Conservation (phyloP, 257 asterid genomes). For the Solanum rostratum region DNA sequence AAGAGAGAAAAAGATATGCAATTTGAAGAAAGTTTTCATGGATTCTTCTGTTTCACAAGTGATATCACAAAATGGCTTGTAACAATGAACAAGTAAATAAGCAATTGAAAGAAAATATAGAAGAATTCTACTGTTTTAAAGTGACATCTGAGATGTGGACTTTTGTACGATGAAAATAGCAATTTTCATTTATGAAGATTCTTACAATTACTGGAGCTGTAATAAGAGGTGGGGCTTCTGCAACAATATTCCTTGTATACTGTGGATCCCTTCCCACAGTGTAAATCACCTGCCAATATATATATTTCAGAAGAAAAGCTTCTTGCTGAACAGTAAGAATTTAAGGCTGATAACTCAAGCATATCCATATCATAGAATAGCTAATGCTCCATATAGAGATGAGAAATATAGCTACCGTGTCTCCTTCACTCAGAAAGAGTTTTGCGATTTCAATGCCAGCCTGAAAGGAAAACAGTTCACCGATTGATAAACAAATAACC, state of each 20-base stretch:
- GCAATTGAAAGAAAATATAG: background rate
- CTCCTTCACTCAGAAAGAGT: constrained; percentile 82
- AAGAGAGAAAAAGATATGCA: background rate
- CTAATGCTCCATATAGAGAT: background rate
- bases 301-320: background rate
- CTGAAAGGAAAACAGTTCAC: constrained; percentile 39
- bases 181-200: background rate
- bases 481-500: background rate
- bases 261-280: constrained; percentile 91
- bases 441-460: constrained; percentile 96
- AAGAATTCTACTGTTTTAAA: background rate
- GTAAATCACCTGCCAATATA: constrained; percentile 58
- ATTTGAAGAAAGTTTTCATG: background rate
- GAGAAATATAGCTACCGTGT: constrained; percentile 40
- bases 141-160: background rate
- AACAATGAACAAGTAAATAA: background rate
- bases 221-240: constrained; percentile 67
- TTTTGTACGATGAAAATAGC: background rate
- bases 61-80: background rate
- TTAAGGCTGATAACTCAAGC: background rate
- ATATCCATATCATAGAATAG: background rate
- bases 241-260: constrained; percentile 51
- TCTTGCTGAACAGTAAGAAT: background rate
- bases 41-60: background rate
- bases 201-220: constrained; percentile 78